Percentiles rank a stretch among this genome's conserved stretches.
Conservation (phyloP, 2,329 filamentous ascomycete genomes). For the Hirsutella rhossiliensis region DNA sequence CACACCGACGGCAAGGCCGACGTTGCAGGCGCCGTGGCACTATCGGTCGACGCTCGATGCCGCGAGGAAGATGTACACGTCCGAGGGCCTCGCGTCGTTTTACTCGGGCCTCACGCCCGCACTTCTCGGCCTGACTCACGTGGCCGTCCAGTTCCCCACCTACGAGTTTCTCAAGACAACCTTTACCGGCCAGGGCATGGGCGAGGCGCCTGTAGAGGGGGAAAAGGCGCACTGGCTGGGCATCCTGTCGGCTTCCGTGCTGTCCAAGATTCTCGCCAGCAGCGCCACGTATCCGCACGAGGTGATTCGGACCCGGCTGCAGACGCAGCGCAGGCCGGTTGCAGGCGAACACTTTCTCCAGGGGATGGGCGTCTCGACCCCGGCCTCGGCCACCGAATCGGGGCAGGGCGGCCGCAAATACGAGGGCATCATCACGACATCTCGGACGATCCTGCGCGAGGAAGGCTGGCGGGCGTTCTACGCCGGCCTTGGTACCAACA, state of each 20-base stretch:
- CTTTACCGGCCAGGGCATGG: slow-evolving; percentile 86
- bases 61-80: slow-evolving; percentile 87
- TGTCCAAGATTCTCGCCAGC: slow-evolving; percentile 91
- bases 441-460: slow-evolving; percentile 72
- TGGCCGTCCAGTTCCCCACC: slow-evolving; percentile 92
- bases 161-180: slow-evolving; percentile 88
- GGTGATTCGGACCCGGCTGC: slow-evolving; percentile 82
- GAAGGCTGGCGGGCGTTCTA: slow-evolving; percentile 97
- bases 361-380: slow-evolving; percentile 32
- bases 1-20: slow-evolving; percentile 42
- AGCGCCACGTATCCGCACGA: slow-evolving; percentile 96
- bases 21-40: slow-evolving; percentile 67
- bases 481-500: slow-evolving; percentile 92
- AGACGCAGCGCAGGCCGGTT: slow-evolving; percentile 75
- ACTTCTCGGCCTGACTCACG: slow-evolving; percentile 81
- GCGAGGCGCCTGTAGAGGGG: slow-evolving; percentile 36
- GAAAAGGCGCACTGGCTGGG: slow-evolving; percentile 61
- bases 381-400: slow-evolving; percentile 10
- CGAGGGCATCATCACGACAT: slow-evolving; percentile 68
- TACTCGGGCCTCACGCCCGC: slow-evolving; percentile 93
- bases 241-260: slow-evolving; percentile 75
- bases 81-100: slow-evolving; percentile 80
- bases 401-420: slow-evolving; percentile 42
- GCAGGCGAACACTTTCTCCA: slow-evolving; percentile 40
- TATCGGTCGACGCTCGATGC: slow-evolving; percentile 86